Conservation (phyloP, 768 basidiomycete genomes). For the Boletus rex-veris region DNA sequence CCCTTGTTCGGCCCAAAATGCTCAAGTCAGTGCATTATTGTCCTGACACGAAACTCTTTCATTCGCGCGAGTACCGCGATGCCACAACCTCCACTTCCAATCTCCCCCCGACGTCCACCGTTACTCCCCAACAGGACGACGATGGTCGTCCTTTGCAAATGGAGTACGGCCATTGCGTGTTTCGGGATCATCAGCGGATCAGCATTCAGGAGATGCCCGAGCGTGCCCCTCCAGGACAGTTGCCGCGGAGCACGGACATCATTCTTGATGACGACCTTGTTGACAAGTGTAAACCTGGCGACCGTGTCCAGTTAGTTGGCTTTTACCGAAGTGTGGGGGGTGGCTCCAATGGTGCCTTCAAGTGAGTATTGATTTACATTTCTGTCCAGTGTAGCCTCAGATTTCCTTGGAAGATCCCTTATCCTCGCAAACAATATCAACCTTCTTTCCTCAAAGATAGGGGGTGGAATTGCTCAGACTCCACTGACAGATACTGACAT, state of each 20-base stretch:
- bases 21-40: slow-evolving; percentile 95
- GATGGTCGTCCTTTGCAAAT: slow-evolving; percentile 83
- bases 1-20: slow-evolving; percentile 98
- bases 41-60: slow-evolving; percentile 79
- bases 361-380: slow-evolving; percentile 47
- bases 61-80: slow-evolving; percentile 89
- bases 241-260: slow-evolving; percentile 94
- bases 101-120: slow-evolving; percentile 77
- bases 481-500: slow-evolving; percentile 92
- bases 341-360: slow-evolving; percentile 89
- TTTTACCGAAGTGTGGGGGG: slow-evolving; percentile 93
- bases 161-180: slow-evolving; percentile 89
- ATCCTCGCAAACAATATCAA: slow-evolving; percentile 95
- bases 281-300: slow-evolving; percentile 96
- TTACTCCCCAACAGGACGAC: slow-evolving; percentile 90
- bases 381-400: slow-evolving; percentile 10
- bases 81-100: slow-evolving; percentile 84
- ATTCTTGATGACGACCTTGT: slow-evolving; percentile 96
- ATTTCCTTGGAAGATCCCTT: slow-evolving; percentile 59
- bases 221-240: slow-evolving; percentile 93
- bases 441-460: slow-evolving; percentile 89
- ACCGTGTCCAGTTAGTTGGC: slow-evolving; percentile 95
- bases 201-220: slow-evolving; percentile 99
- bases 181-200: slow-evolving; percentile 95
- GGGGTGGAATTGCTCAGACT: slow-evolving; percentile 92